Evolutionary conservation across 139 green algal species (phyloP).

Genomic region (Coelastrella sp.): DNA sequence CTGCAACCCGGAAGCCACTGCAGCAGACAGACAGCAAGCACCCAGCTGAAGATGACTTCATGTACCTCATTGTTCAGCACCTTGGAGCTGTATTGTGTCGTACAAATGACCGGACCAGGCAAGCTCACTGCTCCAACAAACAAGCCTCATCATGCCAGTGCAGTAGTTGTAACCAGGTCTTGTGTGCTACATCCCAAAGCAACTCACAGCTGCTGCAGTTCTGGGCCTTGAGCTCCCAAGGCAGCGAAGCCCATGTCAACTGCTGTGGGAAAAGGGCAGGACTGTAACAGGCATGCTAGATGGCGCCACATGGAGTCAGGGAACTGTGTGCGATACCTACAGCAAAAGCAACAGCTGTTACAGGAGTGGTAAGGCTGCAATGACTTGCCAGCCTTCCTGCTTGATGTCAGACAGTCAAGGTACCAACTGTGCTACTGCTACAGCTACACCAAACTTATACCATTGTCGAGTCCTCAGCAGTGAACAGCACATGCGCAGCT

Average conservation of each 20-base stretch:
- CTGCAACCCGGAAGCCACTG: slow-evolving; percentile 29
- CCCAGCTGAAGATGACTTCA: too few relatives aligned
- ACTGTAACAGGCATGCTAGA: slow-evolving; percentile 5
- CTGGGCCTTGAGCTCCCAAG: background rate
- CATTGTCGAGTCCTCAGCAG: too few relatives aligned
- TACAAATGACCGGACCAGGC: background rate
- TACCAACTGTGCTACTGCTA: too few relatives aligned
- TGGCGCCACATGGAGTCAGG: slow-evolving; percentile 12
- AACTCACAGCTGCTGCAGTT: background rate
- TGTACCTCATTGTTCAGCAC: too few relatives aligned
- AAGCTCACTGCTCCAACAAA: background rate
- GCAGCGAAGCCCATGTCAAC: slow-evolving; percentile 29
- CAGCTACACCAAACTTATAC: too few relatives aligned
- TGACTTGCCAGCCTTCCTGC: too few relatives aligned
- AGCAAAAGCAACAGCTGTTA: background rate
- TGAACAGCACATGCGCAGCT: too few relatives aligned
- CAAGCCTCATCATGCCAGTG: background rate
- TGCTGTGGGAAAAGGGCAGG: slow-evolving; percentile 17
- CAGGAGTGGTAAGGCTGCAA: background rate
- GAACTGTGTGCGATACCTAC: slow-evolving; percentile 26
- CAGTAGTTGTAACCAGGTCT: background rate
- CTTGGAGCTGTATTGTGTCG: background rate
- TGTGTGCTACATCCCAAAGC: background rate
- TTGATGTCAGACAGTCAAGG: too few relatives aligned
- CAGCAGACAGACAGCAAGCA: background rate